Evolutionary conservation across 139 green algal genomes (phyloP), one percentile per base, ranked within the genome.

Genomic region (Tetratostichococcus sp.): DNA sequence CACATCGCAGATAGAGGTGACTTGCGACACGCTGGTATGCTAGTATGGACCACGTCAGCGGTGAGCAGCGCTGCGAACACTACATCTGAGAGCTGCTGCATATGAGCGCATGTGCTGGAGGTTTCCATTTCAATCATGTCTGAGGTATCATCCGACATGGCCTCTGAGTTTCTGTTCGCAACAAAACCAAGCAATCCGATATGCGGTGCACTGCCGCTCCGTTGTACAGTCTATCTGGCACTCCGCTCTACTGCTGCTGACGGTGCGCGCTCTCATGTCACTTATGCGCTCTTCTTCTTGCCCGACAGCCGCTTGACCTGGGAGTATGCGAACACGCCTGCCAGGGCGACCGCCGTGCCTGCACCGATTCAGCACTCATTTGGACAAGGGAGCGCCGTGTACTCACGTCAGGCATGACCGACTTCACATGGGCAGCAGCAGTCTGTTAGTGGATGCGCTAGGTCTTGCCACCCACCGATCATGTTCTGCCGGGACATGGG

Each of bases 291-390:
- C 67, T 81, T 81, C 79, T 86, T 83, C 25, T 72, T 76, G 25
- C 78, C 76, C 26, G 66, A 33, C 4, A 79, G n/a, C 30, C 89
- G 79, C 83, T 96, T 96, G 31, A 87, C 94, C 76, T 94, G 89
- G 0, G 89, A 94, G 86, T 98, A 98, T 0, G 79, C 70, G 77
- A 98, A 98, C 62, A 98, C 94, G 43, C 94, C 94, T 0, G 73
- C 75, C 71, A 98, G 86, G 0, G 94, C 95, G 30, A 98, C 77
- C 4, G 80, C 88, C 16, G 94, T 98, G 62, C 91, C 86, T 89
- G 80, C 59, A 30, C 30, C 31, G 31, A 30, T 16, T 59, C 5
- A 42, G 65, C 26, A 19, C 39, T 50, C 8, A 50, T 22, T 50
- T 50, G 39, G 34, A 23, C 5, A 59, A 23, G 58, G 5, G 33